Evolutionary conservation across 805 yeast species (phyloP).

Genomic region (Myxozyma monticola): DNA sequence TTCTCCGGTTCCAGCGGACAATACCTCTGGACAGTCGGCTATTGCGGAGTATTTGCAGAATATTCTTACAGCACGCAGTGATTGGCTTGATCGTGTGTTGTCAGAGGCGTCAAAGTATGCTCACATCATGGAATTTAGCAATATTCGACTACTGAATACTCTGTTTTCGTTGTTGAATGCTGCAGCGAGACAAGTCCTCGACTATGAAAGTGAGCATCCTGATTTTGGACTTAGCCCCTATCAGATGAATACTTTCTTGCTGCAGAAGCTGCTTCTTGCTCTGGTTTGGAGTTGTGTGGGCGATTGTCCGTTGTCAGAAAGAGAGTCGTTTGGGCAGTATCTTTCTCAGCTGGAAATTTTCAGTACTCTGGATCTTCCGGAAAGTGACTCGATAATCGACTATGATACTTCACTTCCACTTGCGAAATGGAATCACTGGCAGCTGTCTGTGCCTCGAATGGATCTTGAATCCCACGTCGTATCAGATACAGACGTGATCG

Average conservation of each 20-base stretch:
- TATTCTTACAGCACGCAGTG: background rate
- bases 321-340: slow-evolving; percentile 42
- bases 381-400: slow-evolving; percentile 41
- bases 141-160: slow-evolving; percentile 43
- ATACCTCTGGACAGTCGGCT: no score
- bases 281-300: slow-evolving; percentile 69
- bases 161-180: slow-evolving; percentile 45
- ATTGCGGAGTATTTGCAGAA: slow-evolving; percentile 3
- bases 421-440: slow-evolving; percentile 50
- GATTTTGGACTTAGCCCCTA: slow-evolving; percentile 33
- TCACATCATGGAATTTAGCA: slow-evolving; percentile 57
- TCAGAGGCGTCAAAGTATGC: slow-evolving; percentile 36
- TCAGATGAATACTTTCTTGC: slow-evolving; percentile 34
- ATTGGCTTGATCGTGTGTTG: slow-evolving; percentile 32
- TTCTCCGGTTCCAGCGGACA: no score
- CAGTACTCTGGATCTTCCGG: slow-evolving; percentile 22
- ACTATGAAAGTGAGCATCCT: slow-evolving; percentile 31
- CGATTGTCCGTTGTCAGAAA: slow-evolving; percentile 46
- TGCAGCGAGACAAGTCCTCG: slow-evolving; percentile 39
- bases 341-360: slow-evolving; percentile 35
- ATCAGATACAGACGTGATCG: slow-evolving; percentile 58
- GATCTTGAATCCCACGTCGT: slow-evolving; percentile 62
- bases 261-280: slow-evolving; percentile 37
- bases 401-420: slow-evolving; percentile 48
- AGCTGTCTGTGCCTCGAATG: slow-evolving; percentile 42